Base-by-base conservation (phyloP, 139 green algal genomes). In the Micractinium conductrix region DNA sequence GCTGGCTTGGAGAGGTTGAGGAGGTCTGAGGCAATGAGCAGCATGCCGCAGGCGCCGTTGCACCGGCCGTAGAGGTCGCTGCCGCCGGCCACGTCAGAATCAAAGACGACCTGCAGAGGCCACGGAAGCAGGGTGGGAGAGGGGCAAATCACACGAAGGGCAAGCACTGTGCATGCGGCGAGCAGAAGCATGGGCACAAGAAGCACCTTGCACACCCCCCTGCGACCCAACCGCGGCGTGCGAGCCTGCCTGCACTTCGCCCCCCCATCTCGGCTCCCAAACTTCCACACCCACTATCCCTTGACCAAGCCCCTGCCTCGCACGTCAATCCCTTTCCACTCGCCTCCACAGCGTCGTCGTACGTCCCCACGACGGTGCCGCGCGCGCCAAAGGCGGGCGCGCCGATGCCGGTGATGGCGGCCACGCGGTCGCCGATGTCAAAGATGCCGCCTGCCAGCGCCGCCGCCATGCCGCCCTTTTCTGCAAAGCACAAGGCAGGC, bases 391-490 rank as follows among this genome's bases (percentile, higher is more conserved):
- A 97, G 1, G 92, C 74, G 4, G 95, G 95, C 0, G 79, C 58
- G 21, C 91, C 94, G 22, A 82, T 85, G 33, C 84, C 88, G 33
- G 84, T 82, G 73, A 96, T 75, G 44, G 84, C 91, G 12, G 90
- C 91, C 26, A 97, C 91, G 0, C 96, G 86, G 83, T 98, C 95
- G 26, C 96, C 96, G 65, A 98, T 88, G 78, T 95, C 91, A 82
- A 98, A 95, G 0, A 63, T 45, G 9, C 94, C 94, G 24, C 95
- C 95, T 43, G 76, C 76, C 76, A 82, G 76, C 26, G 93, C 76
- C 1, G 76, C 76, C 21, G 76, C 88, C 28, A 95, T 45, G 76
- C 76, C 76, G 58, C 76, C 76, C 76, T 82, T 82, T 58, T 82
- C 76, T 82, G 76, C 55, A 58, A 17, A 21, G 50, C n/a, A 14